These are phyloP conservation scores for Symmetrospora coprosmae DNA, from an alignment of 768 basidiomycete species.

Conservation along the genomic window DNA sequence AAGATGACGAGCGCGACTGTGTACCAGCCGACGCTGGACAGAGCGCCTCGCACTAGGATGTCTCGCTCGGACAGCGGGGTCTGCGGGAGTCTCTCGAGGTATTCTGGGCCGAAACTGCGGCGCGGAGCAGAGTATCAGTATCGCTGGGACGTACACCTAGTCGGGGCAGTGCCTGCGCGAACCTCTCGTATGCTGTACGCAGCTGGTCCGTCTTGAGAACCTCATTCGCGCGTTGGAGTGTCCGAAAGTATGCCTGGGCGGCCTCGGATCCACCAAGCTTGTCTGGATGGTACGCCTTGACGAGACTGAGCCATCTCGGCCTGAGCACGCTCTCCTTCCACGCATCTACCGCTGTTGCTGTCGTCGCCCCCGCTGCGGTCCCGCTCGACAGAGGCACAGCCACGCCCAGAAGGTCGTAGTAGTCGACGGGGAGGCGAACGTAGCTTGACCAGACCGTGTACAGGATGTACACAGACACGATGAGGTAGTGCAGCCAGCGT, in stretches of 20 bases:
- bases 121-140: no score
- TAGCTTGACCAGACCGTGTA: constrained; percentile 1
- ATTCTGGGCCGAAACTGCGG: neutral
- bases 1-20: constrained; percentile 5
- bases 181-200: constrained; percentile 9
- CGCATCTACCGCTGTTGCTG: no score
- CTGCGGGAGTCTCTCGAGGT: neutral
- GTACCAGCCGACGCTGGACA: constrained; percentile 6
- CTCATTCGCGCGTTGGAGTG: constrained; percentile 14
- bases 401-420: neutral
- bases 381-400: neutral
- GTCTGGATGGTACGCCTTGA: constrained; percentile 13
- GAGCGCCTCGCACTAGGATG: neutral
- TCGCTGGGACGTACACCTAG: no score
- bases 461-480: neutral
- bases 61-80: neutral
- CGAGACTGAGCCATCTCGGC: constrained; percentile 3
- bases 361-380: neutral
- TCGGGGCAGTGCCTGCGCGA: no score
- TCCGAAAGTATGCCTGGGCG: constrained; percentile 1
- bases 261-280: constrained; percentile 13
- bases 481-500: neutral
- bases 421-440: neutral
- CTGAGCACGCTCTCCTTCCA: constrained; percentile 9
- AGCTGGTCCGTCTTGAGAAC: constrained; percentile 12